Base-by-base conservation (phyloP, 192 early-diverging fungal species). In the Entrophospora sp. region DNA sequence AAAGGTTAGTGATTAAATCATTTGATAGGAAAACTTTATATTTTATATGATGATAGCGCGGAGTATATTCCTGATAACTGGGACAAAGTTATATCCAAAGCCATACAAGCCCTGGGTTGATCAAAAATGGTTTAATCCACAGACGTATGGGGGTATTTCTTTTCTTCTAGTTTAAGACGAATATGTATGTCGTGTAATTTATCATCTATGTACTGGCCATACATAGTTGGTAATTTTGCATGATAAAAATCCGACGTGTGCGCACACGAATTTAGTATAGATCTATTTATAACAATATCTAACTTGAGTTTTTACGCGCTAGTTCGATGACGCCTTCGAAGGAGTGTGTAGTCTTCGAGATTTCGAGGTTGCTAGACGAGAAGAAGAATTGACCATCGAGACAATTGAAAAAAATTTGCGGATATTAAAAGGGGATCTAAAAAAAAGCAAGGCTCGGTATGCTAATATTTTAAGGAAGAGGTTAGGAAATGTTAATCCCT, bases 61-160 rank as follows among this genome's bases (percentile, higher is more conserved):
- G 53, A 57, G 31, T 56, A 32, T 31, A 57, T 30, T 57, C 31
- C 30, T 32, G 30, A 57, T 57, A 57, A 57, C 53, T 57, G 53
- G 30, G 1, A 9, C 20, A 5, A 32, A 32, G 53, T 57, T 32
- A 57, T 57, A 57, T 57, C 53, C 53, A 57, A 57, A 57, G 53
- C 53, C 53, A 57, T 57, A 32, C 30, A 57, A 57, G 53, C 53
- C 53, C 53, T 31, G 53, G 53, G 0, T 57, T 57, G 53, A 31
- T 57, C 27, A 32, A 30, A 30, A 57, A 57, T 3, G 3, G 0
- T 30, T 57, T 57, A 32, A 57, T 57, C 53, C 53, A 31, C 53
- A 57, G 53, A 57, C 53, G 5, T 32, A 57, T 57, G 53, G 53
- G 53, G 53, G 27, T 57, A 30, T 57, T 57, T 57, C 25, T 30